Evolutionary conservation across 129 eudicot genomes (phyloP), one percentile per base, ranked within the genome.

Genomic region (Kitagawia praeruptora): DNA sequence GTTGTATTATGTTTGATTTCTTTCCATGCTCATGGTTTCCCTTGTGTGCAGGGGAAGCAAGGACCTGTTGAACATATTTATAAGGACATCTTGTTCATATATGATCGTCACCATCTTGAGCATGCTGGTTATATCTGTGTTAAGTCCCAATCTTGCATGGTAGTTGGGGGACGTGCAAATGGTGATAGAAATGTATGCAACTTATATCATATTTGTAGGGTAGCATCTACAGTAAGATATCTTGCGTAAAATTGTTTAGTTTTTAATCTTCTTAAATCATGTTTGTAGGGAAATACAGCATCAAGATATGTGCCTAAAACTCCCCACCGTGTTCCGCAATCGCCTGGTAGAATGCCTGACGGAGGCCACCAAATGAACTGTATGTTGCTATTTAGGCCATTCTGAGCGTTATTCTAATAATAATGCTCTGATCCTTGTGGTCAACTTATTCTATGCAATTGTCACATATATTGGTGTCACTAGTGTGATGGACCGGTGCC

Each of bases 91-190:
- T 78, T 95, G 63, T 90, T 95, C 80, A 85, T 95, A 74, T 89
- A 81, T 81, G 98, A 95, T 77, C 92, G 98, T 28, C 98, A 95
- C 75, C 96, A 95, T 84, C 91, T 95, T 61, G 98, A 95, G 90
- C 98, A 95, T 81, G 98, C 98, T 72, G 97, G 97, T 56, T 95
- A 86, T 81, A 90, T 95, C 66, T 92, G 98, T 87, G 97, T 91
- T 19, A 92, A 92, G 61, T 85, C 98, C 23, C 92, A 92, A 51
- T 87, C 88, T 75, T 95, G 98, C 79, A 67, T 85, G 77, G 76
- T 90, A 82, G 94, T 95, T 81, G 98, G 98, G 76, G 97, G 97
- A 75, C 91, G 89, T 49, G 86, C 88, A 28, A 87, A 87, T 78
- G 88, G 94, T 67, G 94, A 95, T 77, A 87, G 89, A 82, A 92